Percentiles rank a stretch among this genome's conserved stretches.
phyloP scores from a whole-genome alignment of 1,139 yeast species.

The Pichia sp. region DNA sequence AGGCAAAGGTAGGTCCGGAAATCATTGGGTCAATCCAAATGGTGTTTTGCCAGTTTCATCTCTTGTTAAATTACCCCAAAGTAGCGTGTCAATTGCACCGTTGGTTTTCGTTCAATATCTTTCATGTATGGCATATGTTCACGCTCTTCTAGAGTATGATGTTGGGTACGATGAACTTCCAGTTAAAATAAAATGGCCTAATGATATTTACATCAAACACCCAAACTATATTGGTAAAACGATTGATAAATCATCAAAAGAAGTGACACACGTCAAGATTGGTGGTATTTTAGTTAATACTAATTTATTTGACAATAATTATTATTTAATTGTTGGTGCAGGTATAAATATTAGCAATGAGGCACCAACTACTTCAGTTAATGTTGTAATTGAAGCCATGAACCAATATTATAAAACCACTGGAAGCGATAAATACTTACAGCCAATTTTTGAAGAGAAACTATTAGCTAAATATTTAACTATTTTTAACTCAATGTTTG shows the following conservation, averaged over 20 bases:
- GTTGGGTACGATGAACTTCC: constrained; percentile 48
- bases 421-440: constrained; percentile 32
- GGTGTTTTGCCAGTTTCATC: constrained; percentile 86
- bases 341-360: constrained; percentile 80
- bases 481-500: constrained; percentile 56
- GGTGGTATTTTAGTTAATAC: constrained; percentile 85
- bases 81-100: constrained; percentile 34
- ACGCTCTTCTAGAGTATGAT: constrained; percentile 63
- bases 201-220: constrained; percentile 73
- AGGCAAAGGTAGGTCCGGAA: constrained; percentile 93
- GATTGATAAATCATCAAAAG: constrained; percentile 25
- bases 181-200: constrained; percentile 90
- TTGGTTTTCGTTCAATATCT: constrained; percentile 84
- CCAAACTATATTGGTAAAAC: constrained; percentile 45
- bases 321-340: constrained; percentile 70
- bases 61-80: constrained; percentile 52
- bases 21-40: constrained; percentile 89
- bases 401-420: constrained; percentile 38
- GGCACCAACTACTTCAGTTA: constrained; percentile 90
- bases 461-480: constrained; percentile 66
- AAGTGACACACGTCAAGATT: constrained; percentile 61
- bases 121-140: constrained; percentile 75
- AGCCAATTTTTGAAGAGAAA: constrained; percentile 42
- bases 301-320: constrained; percentile 47
- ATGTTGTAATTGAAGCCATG: constrained; percentile 54